A percentile compares a stretch with the other conserved stretches of the same genome.
These are phyloP conservation scores for Fusarium brevicatenulatum DNA, from an alignment of 2,329 filamentous ascomycete genomes.

Conservation along the genomic window DNA sequence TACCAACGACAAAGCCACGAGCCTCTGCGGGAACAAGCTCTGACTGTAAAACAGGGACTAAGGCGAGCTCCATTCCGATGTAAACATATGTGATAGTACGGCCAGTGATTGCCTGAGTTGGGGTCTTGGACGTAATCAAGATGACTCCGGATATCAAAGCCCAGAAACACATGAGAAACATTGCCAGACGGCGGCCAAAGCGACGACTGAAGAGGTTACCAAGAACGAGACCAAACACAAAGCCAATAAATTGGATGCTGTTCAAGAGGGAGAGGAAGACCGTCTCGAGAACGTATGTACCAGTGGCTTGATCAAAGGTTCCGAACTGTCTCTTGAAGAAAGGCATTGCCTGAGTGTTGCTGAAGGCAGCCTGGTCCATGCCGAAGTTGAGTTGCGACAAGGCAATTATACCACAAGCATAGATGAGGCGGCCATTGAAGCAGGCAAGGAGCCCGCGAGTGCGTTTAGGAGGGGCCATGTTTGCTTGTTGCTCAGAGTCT, in stretches of 20 bases:
- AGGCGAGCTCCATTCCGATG: conserved; percentile 39
- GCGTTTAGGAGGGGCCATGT: neutral
- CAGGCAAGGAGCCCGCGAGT: neutral
- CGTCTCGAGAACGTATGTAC: conserved; percentile 42
- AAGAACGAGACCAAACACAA: conserved; percentile 42
- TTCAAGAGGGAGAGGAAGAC: conserved; percentile 52
- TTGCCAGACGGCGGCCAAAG: conserved; percentile 48
- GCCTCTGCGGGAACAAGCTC: conserved; percentile 43
- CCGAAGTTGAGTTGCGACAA: conserved; percentile 54
- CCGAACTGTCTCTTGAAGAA: conserved; percentile 50
- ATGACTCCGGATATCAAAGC: conserved; percentile 48
- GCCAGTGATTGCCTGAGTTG: conserved; percentile 48
- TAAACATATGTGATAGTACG: conserved; percentile 50
- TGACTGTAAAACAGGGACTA: conserved; percentile 50
- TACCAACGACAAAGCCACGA: conserved; percentile 49
- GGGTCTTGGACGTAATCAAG: conserved; percentile 45
- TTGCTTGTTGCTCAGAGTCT: neutral
- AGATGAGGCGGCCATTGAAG: conserved; percentile 44
- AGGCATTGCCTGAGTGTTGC: conserved; percentile 52
- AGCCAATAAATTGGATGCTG: conserved; percentile 49
- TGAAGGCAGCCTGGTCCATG: conserved; percentile 52
- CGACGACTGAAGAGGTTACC: conserved; percentile 36
- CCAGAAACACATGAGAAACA: conserved; percentile 49
- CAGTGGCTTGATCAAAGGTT: conserved; percentile 24
- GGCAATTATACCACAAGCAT: conserved; percentile 43